These are phyloP conservation scores for Globisporangium cystogenes DNA, from an alignment of 352 stramenopile species.

Conservation along the genomic window DNA sequence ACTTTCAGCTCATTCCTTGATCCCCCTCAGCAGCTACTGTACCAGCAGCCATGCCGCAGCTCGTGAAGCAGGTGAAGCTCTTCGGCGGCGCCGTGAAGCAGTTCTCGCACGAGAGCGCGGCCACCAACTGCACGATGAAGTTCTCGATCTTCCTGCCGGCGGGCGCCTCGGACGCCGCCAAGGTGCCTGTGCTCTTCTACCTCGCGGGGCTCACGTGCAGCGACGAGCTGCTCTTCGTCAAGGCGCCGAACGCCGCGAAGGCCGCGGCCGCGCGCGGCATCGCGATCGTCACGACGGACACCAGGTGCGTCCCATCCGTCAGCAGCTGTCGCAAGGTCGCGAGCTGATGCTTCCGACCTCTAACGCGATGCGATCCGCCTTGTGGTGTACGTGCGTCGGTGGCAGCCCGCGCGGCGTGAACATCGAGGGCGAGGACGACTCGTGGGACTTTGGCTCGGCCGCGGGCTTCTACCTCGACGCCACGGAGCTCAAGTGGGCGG, in stretches of 20 bases:
- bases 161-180: slow-evolving; percentile 44
- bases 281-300: slow-evolving; percentile 95
- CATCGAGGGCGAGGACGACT: slow-evolving; percentile 92
- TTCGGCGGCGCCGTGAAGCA: slow-evolving; percentile 82
- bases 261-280: slow-evolving; percentile 89
- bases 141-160: slow-evolving; percentile 89
- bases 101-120: slow-evolving; percentile 76
- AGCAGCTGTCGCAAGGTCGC: too few relatives aligned
- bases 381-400: background rate
- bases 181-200: slow-evolving; percentile 92
- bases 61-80: slow-evolving; percentile 71
- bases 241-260: slow-evolving; percentile 89
- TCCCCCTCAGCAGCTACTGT: too few relatives aligned
- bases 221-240: slow-evolving; percentile 95
- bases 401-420: slow-evolving; percentile 85
- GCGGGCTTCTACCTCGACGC: slow-evolving; percentile 98
- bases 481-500: slow-evolving; percentile 88
- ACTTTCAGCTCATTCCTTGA: too few relatives aligned
- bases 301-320: slow-evolving; percentile 31
- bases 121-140: slow-evolving; percentile 86
- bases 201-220: slow-evolving; percentile 96
- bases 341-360: too few relatives aligned
- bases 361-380: too few relatives aligned
- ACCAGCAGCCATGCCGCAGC: slow-evolving; percentile 48
- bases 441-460: slow-evolving; percentile 95